Conservation (phyloP, 2,329 filamentous ascomycete genomes). For the Plenodomus lindquistii region DNA sequence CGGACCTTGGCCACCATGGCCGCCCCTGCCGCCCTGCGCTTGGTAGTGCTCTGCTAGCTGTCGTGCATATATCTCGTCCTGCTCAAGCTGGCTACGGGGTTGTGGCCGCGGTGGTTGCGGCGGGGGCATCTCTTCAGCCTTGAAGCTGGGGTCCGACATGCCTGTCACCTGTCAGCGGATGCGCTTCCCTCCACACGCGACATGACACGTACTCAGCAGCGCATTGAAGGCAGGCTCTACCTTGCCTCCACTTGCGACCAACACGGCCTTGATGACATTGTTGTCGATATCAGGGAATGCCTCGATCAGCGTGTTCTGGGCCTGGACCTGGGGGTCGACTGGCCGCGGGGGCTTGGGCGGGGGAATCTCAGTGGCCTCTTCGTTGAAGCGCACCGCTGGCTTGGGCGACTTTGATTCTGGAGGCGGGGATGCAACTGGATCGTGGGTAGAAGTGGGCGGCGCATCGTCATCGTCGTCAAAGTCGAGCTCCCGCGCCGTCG, state of each 20-base stretch:
- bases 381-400: slow-evolving; percentile 53
- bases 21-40: slow-evolving; percentile 27
- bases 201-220: slow-evolving; percentile 67
- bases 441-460: slow-evolving; percentile 31
- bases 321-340: slow-evolving; percentile 78
- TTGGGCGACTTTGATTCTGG: slow-evolving; percentile 46
- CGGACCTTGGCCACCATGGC: slow-evolving; percentile 35
- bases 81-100: slow-evolving; percentile 78
- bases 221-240: slow-evolving; percentile 96
- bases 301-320: slow-evolving; percentile 85
- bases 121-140: slow-evolving; percentile 61
- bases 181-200: not conserved
- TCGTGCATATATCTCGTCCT: slow-evolving; percentile 88
- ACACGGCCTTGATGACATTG: slow-evolving; percentile 81
- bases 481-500: slow-evolving; percentile 60
- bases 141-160: slow-evolving; percentile 60
- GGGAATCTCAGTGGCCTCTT: slow-evolving; percentile 59
- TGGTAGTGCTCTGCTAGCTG: slow-evolving; percentile 92
- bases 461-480: slow-evolving; percentile 61
- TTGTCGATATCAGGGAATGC: slow-evolving; percentile 86
- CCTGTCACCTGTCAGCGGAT: slow-evolving; percentile 38
- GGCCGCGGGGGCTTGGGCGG: slow-evolving; percentile 81
- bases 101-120: slow-evolving; percentile 79
- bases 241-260: slow-evolving; percentile 81
- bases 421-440: slow-evolving; percentile 37